Evolutionary conservation across 2,329 filamentous ascomycete species (phyloP), one percentile per base, ranked within the genome.

Genomic region (Ophiognomonia clavigignenti-juglandacearum): DNA sequence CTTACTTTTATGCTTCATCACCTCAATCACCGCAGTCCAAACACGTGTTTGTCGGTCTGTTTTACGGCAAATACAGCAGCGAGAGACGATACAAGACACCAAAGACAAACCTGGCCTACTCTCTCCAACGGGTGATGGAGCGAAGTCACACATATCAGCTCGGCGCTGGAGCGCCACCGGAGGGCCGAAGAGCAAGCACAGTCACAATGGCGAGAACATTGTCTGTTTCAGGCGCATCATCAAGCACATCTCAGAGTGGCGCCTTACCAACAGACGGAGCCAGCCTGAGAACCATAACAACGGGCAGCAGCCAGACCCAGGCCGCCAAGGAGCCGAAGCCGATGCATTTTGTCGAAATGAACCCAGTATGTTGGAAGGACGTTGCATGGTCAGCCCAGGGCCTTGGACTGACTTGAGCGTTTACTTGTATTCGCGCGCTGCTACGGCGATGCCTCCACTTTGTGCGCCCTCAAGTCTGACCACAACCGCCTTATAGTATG

Each of bases 331-430:
- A 23, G 19, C 27, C 20, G 32, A 47, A 47, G 16, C 43, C 35
- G 24, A 51, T 51, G 49, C 48, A 45, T 34, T 48, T 51, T 20
- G 41, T 48, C 23, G 49, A 51, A 34, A 39, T 51, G 32, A 38
- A 48, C n/a, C 49, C 45, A 34, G 32, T 34, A 34, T 16, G 32
- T 34, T 34, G n/a, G 13, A 34, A 16, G n/a, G n/a, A 7, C 32
- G 16, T 2, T 16, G 32, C 6, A 4, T 14, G n/a, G 9, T 34
- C 39, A 41, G 27, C 13, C 26, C 13, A 7, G 26, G 7, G 26
- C 26, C 13, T 29, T 13, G 26, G 7, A 29, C 26, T 29, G 8
- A 29, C 26, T 13, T n/a, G n/a, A n/a, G n/a, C n/a, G n/a, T n/a
- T n/a, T n/a, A 29, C 26, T 13, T 7, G 13, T 29, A 29, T 29